Base-by-base conservation (phyloP, 2,329 filamentous ascomycete genomes). In the Paraconiothyrium brasiliense region DNA sequence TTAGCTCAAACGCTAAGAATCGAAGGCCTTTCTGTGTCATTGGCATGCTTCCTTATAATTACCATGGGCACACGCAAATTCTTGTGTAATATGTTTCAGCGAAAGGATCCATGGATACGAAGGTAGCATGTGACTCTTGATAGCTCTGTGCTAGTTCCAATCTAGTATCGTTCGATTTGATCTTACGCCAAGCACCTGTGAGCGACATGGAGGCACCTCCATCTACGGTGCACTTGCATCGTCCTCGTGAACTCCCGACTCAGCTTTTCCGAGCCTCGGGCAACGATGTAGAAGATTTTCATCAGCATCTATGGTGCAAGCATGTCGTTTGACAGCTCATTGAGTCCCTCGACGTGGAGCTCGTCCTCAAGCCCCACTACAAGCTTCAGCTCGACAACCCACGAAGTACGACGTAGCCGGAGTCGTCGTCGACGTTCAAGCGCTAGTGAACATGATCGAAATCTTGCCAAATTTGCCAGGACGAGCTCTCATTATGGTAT, bases 361-460 rank as follows among this genome's bases (percentile, higher is more conserved):
- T 46, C 20, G n/a, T 46, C 20, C 20, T 13, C n/a, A 13, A 46
- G 43, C 43, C 43, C 20, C 43, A 20, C 43, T 20, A 46, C 43
- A 46, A 46, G 43, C 20, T 46, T 46, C 43, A 46, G 43, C 20
- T 46, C 43, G 20, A 24, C 43, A 24, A 46, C 43, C 20, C 22
- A 8, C 43, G 43, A 46, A 20, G 43, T 46, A 20, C 43, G 43
- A 46, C 43, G 43, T 20, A 46, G 43, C 20, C 43, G 43, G 20
- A 46, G 43, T 46, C 43, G 20, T 46, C 43, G 43, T 4, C 43
- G 43, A 24, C 43, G 43, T 46, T 46, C 43, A 11, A 46, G 43
- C 20, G 43, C 43, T 8, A 46, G 43, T 46, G 43, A 46, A 24
- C 7, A 24, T 22, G 43, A 46, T 24, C 43, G 43, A 10, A 24